These are phyloP conservation scores for Lactarius psammicola DNA, from an alignment of 768 basidiomycete species.

Conservation along the genomic window DNA sequence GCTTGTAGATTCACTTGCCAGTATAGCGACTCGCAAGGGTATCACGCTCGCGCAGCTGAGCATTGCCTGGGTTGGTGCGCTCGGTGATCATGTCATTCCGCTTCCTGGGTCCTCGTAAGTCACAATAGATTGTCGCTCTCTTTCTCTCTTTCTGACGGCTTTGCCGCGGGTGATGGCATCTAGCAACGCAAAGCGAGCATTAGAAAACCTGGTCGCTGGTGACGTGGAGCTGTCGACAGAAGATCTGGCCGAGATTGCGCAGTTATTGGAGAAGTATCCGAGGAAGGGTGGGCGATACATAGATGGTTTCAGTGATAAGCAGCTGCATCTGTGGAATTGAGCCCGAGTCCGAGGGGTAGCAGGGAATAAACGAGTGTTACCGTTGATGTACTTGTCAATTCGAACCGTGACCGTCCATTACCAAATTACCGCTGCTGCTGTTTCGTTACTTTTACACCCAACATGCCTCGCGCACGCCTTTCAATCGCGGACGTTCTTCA, in stretches of 20 bases:
- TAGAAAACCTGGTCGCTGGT: constrained; percentile 44
- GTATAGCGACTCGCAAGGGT: constrained; percentile 43
- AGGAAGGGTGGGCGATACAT: constrained; percentile 44
- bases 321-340: constrained; percentile 35
- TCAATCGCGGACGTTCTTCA: constrained; percentile 22
- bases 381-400: too few relatives aligned
- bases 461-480: constrained; percentile 21
- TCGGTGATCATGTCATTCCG: constrained; percentile 43
- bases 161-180: not conserved
- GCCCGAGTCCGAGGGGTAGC: not conserved
- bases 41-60: constrained; percentile 42
- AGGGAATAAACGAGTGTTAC: too few relatives aligned
- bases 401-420: not conserved
- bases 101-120: constrained; percentile 48
- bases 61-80: constrained; percentile 42
- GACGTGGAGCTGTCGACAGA: constrained; percentile 36
- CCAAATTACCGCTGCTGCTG: not conserved
- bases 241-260: constrained; percentile 42
- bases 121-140: not conserved
- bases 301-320: constrained; percentile 27
- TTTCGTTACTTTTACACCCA: not conserved
- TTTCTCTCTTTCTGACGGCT: not conserved
- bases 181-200: constrained; percentile 42
- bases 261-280: constrained; percentile 37
- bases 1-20: constrained; percentile 42